Evolutionary conservation across 768 basidiomycete species (phyloP).

Genomic region (Daedalea quercina): DNA sequence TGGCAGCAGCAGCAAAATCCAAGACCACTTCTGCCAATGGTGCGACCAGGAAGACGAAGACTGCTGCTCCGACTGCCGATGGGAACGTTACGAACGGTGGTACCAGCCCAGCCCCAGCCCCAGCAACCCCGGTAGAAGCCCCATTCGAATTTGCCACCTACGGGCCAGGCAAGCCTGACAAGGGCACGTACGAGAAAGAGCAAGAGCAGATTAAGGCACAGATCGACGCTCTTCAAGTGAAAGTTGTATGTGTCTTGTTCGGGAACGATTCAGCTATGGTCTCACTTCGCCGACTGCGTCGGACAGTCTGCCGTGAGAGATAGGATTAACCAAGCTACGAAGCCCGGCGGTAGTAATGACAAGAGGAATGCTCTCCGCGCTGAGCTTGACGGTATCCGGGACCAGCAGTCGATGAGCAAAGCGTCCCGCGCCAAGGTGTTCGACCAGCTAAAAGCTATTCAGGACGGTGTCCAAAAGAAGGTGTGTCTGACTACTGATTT

Average conservation of each 20-base stretch:
- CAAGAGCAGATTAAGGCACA: slow-evolving; percentile 77
- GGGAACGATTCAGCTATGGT: slow-evolving; percentile 2
- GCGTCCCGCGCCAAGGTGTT: slow-evolving; percentile 57
- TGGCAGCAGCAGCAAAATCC: slow-evolving; percentile 42
- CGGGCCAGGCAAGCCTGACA: slow-evolving; percentile 72
- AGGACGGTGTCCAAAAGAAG: slow-evolving; percentile 80
- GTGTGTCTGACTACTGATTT: slow-evolving; percentile 28
- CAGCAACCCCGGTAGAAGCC: slow-evolving; percentile 23
- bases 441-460: slow-evolving; percentile 73
- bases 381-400: slow-evolving; percentile 76
- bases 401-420: slow-evolving; percentile 76
- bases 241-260: slow-evolving; percentile 55
- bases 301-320: slow-evolving; percentile 61
- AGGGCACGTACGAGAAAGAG: slow-evolving; percentile 75
- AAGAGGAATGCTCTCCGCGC: slow-evolving; percentile 63
- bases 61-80: slow-evolving; percentile 34
- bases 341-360: slow-evolving; percentile 62
- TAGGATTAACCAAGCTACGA: slow-evolving; percentile 62
- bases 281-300: slow-evolving; percentile 12
- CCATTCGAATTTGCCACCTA: slow-evolving; percentile 15
- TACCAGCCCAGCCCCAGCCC: slow-evolving; percentile 27
- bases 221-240: slow-evolving; percentile 75
- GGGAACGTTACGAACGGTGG: slow-evolving; percentile 38
- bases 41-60: slow-evolving; percentile 29
- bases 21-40: slow-evolving; percentile 42